Conservation (phyloP, 192 early-diverging fungal genomes). For the Chytriomyces hyalinus region DNA sequence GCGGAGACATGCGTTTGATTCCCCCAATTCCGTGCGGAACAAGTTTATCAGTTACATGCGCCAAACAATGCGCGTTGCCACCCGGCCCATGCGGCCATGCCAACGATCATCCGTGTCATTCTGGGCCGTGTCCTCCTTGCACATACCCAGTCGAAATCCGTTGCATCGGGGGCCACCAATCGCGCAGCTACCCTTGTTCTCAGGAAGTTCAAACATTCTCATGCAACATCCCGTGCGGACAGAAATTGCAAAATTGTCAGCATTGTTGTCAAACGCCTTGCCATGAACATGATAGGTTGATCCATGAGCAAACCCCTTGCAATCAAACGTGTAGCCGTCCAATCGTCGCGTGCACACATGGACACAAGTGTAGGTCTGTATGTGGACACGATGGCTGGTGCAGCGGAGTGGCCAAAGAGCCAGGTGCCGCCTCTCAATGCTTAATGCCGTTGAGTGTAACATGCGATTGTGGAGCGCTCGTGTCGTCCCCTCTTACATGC, state of each 20-base stretch:
- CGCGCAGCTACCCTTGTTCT: conserved; percentile 9
- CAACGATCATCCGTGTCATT: conserved; percentile 10
- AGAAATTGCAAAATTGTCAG: background rate
- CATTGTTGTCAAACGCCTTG: conserved; percentile 15
- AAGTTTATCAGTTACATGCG: conserved; percentile 2
- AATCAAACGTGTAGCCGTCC: conserved; percentile 2
- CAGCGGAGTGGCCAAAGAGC: background rate
- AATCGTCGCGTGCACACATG: background rate
- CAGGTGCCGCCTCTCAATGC: background rate
- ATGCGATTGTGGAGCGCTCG: conserved; percentile 17
- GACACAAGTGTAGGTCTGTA: background rate
- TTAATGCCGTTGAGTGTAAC: background rate
- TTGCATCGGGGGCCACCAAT: conserved; percentile 19
- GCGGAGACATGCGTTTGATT: conserved; percentile 24
- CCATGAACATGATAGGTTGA: conserved; percentile 5
- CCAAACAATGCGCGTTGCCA: background rate
- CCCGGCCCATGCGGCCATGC: conserved; percentile 12
- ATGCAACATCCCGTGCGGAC: conserved; percentile 6
- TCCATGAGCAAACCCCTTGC: background rate
- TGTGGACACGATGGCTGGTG: conserved; percentile 7
- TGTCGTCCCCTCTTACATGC: background rate
- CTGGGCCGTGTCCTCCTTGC: conserved; percentile 27
- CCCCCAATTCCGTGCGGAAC: conserved; percentile 27
- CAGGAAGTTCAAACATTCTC: conserved; percentile 1
- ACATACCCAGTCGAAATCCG: background rate